These are phyloP conservation scores for Fusarium sp. DNA, from an alignment of 2,329 filamentous ascomycete species.

Conservation along the genomic window DNA sequence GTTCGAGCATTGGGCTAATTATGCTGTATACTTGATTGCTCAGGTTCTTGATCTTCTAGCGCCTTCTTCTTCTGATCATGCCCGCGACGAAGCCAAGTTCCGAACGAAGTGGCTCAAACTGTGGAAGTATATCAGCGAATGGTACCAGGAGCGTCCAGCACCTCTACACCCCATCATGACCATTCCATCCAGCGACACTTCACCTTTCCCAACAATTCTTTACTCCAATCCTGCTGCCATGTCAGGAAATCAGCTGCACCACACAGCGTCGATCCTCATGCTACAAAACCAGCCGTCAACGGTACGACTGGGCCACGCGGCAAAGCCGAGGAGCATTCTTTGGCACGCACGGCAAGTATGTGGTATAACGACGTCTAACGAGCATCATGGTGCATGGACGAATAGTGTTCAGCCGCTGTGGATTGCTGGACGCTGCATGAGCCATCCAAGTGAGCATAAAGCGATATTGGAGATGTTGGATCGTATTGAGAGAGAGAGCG, in stretches of 20 bases:
- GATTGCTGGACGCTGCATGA: slow-evolving; percentile 66
- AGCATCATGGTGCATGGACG: slow-evolving; percentile 65
- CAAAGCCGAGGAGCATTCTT: slow-evolving; percentile 55
- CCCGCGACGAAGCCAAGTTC: slow-evolving; percentile 45
- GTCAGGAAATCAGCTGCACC: slow-evolving; percentile 66
- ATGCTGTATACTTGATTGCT: slow-evolving; percentile 62
- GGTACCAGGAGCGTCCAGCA: slow-evolving; percentile 55
- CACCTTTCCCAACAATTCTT: slow-evolving; percentile 63
- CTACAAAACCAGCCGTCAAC: slow-evolving; percentile 60
- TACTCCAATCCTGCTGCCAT: slow-evolving; percentile 65
- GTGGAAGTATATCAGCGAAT: slow-evolving; percentile 56
- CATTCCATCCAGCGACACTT: slow-evolving; percentile 57
- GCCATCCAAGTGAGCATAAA: slow-evolving; percentile 58
- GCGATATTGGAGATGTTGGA: slow-evolving; percentile 61
- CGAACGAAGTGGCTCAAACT: slow-evolving; percentile 54
- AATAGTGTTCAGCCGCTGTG: slow-evolving; percentile 67
- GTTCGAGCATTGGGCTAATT: slow-evolving; percentile 64
- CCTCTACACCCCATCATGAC: slow-evolving; percentile 54
- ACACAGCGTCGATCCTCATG: slow-evolving; percentile 65
- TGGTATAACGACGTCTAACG: slow-evolving; percentile 65
- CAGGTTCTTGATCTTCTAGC: slow-evolving; percentile 58
- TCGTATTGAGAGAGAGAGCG: slow-evolving; percentile 64
- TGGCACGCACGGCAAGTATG: slow-evolving; percentile 67
- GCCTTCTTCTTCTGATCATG: slow-evolving; percentile 32
- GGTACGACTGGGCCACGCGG: slow-evolving; percentile 57